A percentile compares a stretch with the other conserved stretches of the same genome.
Conservation (phyloP, 768 basidiomycete species). For the Boletus patriciae region DNA sequence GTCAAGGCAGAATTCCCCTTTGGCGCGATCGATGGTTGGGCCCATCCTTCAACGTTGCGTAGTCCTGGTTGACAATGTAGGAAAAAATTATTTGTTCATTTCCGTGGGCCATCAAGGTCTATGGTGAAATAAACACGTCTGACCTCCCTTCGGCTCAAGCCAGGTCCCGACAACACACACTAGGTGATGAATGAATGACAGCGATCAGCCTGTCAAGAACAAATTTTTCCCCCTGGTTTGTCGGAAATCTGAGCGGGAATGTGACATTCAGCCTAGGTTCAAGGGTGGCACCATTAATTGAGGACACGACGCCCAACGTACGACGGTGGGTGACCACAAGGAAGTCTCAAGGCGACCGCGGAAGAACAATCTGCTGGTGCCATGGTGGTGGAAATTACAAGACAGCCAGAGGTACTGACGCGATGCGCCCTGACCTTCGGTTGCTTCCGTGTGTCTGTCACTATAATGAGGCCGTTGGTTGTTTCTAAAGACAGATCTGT, state of each 20-base stretch:
- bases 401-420: constrained; percentile 5
- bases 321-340: constrained; percentile 18
- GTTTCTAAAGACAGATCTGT: constrained; percentile 17
- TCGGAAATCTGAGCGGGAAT: constrained; percentile 16
- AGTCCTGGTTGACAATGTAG: constrained; percentile 16
- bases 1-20: neutral
- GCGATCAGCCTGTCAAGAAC: constrained; percentile 11
- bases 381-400: constrained; percentile 14
- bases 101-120: constrained; percentile 25
- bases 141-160: constrained; percentile 13
- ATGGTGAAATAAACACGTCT: constrained; percentile 24
- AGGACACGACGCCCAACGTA: constrained; percentile 5
- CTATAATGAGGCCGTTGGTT: constrained; percentile 14
- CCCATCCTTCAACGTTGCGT: constrained; percentile 9
- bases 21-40: constrained; percentile 16
- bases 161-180: neutral
- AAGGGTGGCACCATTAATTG: constrained; percentile 24
- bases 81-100: constrained; percentile 33
- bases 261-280: neutral
- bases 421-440: constrained; percentile 10
- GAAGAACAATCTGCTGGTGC: constrained; percentile 7
- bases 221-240: constrained; percentile 10
- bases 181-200: constrained; percentile 22
- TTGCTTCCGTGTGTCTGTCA: constrained; percentile 14
- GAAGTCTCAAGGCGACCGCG: constrained; percentile 29